Evolutionary conservation across 140 eudicot species (phyloP).

Genomic region (Ambrosia hybrid): DNA sequence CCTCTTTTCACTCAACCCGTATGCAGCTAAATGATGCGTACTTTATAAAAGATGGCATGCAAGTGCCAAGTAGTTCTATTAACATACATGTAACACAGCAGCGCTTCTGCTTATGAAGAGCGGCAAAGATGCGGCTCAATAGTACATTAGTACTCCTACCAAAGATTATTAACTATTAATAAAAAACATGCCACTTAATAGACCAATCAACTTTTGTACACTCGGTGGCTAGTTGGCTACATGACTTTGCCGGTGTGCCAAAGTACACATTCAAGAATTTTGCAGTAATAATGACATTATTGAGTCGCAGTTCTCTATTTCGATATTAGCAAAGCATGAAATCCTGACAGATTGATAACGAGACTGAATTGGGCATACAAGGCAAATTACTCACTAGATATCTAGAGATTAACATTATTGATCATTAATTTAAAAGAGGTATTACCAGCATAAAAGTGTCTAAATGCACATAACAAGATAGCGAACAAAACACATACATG

Average conservation of each 20-base stretch:
- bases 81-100: neutral
- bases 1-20: no score
- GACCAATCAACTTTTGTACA: neutral
- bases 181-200: neutral
- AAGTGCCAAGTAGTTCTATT: neutral
- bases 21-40: no score
- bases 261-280: neutral
- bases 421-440: neutral
- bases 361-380: neutral
- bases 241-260: no score
- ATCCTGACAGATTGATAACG: no score
- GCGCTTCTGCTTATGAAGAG: neutral
- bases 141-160: neutral
- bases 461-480: slow-evolving; percentile 19
- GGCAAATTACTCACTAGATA: neutral
- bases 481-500: slow-evolving; percentile 48
- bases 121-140: neutral
- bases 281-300: neutral
- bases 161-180: neutral
- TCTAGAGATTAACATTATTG: neutral
- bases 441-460: slow-evolving; percentile 3
- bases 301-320: neutral
- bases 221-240: neutral
- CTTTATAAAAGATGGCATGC: neutral
- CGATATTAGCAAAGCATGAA: neutral